Percentiles rank a stretch among this genome's conserved stretches.
phyloP scores from a whole-genome alignment of 2,329 filamentous ascomycete species.

The Colletotrichum melonis region DNA sequence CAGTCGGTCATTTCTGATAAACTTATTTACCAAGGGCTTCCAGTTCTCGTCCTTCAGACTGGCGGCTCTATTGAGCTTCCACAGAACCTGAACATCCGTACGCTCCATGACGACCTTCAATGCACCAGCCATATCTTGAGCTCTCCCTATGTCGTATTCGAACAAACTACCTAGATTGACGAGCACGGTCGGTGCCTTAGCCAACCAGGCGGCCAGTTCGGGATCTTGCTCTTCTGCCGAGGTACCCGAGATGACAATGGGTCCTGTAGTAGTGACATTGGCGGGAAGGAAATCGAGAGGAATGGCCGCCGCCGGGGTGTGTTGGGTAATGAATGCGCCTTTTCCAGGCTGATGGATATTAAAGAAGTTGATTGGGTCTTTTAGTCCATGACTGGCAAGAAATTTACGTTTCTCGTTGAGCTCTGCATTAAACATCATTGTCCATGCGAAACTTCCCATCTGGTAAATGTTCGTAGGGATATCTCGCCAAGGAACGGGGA shows the following conservation, averaged over 20 bases:
- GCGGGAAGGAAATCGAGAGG: slow-evolving; percentile 39
- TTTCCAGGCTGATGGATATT: slow-evolving; percentile 34
- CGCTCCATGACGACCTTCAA: slow-evolving; percentile 38
- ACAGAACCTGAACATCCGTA: slow-evolving; percentile 45
- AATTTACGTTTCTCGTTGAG: not conserved
- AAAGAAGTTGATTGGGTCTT: slow-evolving; percentile 38
- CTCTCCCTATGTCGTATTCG: slow-evolving; percentile 38
- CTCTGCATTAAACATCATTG: not conserved
- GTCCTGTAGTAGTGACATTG: slow-evolving; percentile 39
- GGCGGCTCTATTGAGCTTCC: slow-evolving; percentile 39
- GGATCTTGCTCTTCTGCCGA: slow-evolving; percentile 40
- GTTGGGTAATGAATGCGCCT: slow-evolving; percentile 41
- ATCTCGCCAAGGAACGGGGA: slow-evolving; percentile 55
- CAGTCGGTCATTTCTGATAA: slow-evolving; percentile 39
- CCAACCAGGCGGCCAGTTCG: slow-evolving; percentile 40
- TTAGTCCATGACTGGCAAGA: slow-evolving; percentile 37
- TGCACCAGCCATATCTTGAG: slow-evolving; percentile 42
- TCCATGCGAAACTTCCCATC: slow-evolving; percentile 36
- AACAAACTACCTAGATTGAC: slow-evolving; percentile 42
- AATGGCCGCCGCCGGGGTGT: slow-evolving; percentile 39
- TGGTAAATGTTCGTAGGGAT: slow-evolving; percentile 53
- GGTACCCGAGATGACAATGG: slow-evolving; percentile 38
- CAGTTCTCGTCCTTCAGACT: slow-evolving; percentile 35
- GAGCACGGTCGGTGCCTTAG: slow-evolving; percentile 39
- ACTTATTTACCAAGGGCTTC: slow-evolving; percentile 32